Conservation (phyloP, 208 protist genomes). For the Crithidia bombi region DNA sequence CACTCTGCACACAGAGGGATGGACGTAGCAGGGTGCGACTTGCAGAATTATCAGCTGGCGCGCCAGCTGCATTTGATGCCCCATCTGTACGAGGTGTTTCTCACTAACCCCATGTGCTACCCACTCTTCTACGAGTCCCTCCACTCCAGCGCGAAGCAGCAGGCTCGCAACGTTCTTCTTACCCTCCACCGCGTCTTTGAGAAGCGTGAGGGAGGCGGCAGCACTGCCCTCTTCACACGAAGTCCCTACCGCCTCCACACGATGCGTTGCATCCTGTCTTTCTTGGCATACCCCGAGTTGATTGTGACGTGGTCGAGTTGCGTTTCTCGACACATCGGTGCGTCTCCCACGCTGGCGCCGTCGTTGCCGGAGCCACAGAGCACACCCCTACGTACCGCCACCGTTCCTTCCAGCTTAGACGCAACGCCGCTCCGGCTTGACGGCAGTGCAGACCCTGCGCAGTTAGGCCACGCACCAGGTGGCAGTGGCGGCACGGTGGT, state of each 20-base stretch:
- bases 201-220: neutral
- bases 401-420: constrained; percentile 1
- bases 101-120: constrained; percentile 56
- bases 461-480: neutral
- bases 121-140: constrained; percentile 75
- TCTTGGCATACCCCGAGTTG: constrained; percentile 51
- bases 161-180: constrained; percentile 44
- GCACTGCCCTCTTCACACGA: constrained; percentile 10
- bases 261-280: constrained; percentile 56
- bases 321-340: constrained; percentile 1
- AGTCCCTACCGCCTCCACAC: constrained; percentile 23
- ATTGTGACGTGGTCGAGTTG: neutral
- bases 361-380: neutral
- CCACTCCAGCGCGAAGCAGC: constrained; percentile 40
- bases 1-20: too few species aligned
- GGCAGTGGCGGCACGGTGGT: neutral
- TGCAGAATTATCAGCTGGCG: constrained; percentile 70
- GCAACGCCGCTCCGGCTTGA: constrained; percentile 6
- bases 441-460: neutral
- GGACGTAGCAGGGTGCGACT: constrained; percentile 39
- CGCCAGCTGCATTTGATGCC: constrained; percentile 72
- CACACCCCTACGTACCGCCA: neutral
- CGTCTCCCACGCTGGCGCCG: neutral
- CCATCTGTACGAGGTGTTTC: constrained; percentile 56
- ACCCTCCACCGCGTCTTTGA: constrained; percentile 50